Base-by-base conservation (phyloP, 257 asterid species). In the Mentha longifolia region DNA sequence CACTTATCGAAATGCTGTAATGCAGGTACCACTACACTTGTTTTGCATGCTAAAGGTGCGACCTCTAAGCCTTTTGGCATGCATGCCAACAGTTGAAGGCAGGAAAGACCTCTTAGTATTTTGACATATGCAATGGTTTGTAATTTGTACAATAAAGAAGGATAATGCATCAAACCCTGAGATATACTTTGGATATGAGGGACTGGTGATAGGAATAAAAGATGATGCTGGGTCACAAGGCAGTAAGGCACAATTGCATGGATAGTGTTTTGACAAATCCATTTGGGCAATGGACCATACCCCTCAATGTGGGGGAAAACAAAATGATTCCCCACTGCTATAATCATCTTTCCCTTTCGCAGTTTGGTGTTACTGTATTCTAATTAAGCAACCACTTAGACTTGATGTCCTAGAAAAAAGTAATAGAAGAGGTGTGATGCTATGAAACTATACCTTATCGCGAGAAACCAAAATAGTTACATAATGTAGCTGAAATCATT, bases 401-500 rank as follows among this genome's bases (percentile, higher is more conserved):
- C 56, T 22, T 57, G 69, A 47, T 47, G 51, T 50, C 65, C 6
- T 3, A 11, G 30, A 47, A 64, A 72, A 14, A 30, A 61, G 71
- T 28, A 25, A 58, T 10, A 58, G 61, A 46, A 71, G 68, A 20
- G 68, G 41, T 33, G 1, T 17, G 35, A 16, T 30, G 49, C 17
- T 14, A 19, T 51, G 43, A 19, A n/a, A 76, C 31, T 17, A 65
- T 56, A 57, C 58, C 45, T 58, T 41, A 71, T 12, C 3, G 54
- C 10, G 9, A 71, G 63, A 57, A 74, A 56, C 65, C 51, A 28
- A 22, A 19, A 42, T 66, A 50, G 46, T 58, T 10, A 30, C 22
- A n/a, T 54, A 73, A 31, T 60, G 70, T 33, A 56, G 71, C 61
- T 73, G 46, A 55, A 61, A 68, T 17, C 22, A 61, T 51, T 20